Base-by-base conservation (phyloP, 352 stramenopile genomes). In the Pythium volutum region DNA sequence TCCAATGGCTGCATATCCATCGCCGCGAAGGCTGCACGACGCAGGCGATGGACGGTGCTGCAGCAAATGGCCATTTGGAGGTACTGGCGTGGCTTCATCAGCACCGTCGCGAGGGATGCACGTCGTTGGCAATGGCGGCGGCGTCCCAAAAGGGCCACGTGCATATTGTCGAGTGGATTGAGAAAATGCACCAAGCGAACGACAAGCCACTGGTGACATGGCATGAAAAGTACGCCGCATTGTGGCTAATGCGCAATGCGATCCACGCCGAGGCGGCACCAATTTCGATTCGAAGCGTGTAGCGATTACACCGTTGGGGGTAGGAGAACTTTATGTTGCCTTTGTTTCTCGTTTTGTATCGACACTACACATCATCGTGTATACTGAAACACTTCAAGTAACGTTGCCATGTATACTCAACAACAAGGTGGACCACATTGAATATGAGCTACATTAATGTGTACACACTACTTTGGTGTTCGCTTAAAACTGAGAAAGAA, bases 1-100 rank as follows among this genome's bases (percentile, higher is more conserved):
- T 67, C 23, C 36, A 67, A 47, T 67, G 38, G 33, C 47, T 67
- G 1, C 61, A 67, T 48, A 12, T 22, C 2, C 27, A 67, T 49
- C 61, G 61, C 10, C 34, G 22, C 14, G 61, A 67, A 67, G 61
- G 61, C 23, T 62, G 61, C 29, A 67, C 61, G 45, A 67, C 52
- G 27, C 52, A 67, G 23, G 61, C 61, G 31, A 60, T 66, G 50
- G 59, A 66, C 25, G 59, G 59, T 23, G 59, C 59, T 11, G 49
- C 50, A 4, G 50, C 59, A 0, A 66, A 66, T 22, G 59, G 59
- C 25, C 41, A 66, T 7, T 38, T 66, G 23, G 27, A 43, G 10
- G 36, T 66, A 22, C 26, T 66, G 16, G 4, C 22, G 50, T 66
- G 59, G 59, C 51, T 66, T 2, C 59, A 66, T 50, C 7, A 53